Base-by-base conservation (phyloP, 2,329 filamentous ascomycete genomes). In the Nigrograna mackinnonii region DNA sequence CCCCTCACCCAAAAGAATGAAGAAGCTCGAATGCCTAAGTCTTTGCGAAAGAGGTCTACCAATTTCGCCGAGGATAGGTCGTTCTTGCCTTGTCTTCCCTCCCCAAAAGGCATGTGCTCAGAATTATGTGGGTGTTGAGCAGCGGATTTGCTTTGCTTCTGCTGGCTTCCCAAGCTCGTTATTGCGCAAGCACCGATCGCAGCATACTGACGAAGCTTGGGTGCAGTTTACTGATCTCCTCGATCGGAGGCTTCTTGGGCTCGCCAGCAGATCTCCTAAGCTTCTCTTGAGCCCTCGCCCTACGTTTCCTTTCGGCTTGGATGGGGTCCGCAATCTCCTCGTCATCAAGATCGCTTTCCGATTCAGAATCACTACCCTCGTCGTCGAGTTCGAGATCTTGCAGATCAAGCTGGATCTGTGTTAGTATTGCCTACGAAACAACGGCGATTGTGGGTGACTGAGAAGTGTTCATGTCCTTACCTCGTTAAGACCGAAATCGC, bases 401-500 rank as follows among this genome's bases (percentile, higher is more conserved):
- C 12, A 97, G 74, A 64, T 97, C 94, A 62, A 72, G 71, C 79
- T 82, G 46, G 4, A 22, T 28, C 12, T 22, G 14, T 24, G 17
- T 20, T 5, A 35, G 46, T 42, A 45, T n/a, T 13, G 22, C 22
- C 26, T 43, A 12, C 22, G 41, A 22, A 18, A 32, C 11, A 33
- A 33, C n/a, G 22, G 37, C 6, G 19, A 2, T 34, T 16, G 16
- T 11, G 3, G 34, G 28, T 16, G n/a, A n/a, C n/a, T 11, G 22
- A 44, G 33, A 35, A 13, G 21, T 33, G 16, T 7, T 21, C 16
- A 67, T n/a, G n/a, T n/a, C n/a, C 69, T 50, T 71, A 87, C 85
- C 59, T 87, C 82, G 62, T 96, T 84, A 16, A 99, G 74, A 0
- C 94, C 94, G 72, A 99, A 99, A 70, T 99, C 94, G 36, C 81